Percentiles rank a stretch among this genome's conserved stretches.
phyloP scores from a whole-genome alignment of 228 moss, liverwort and hornwort genomes.

The Sphagnum fallax region DNA sequence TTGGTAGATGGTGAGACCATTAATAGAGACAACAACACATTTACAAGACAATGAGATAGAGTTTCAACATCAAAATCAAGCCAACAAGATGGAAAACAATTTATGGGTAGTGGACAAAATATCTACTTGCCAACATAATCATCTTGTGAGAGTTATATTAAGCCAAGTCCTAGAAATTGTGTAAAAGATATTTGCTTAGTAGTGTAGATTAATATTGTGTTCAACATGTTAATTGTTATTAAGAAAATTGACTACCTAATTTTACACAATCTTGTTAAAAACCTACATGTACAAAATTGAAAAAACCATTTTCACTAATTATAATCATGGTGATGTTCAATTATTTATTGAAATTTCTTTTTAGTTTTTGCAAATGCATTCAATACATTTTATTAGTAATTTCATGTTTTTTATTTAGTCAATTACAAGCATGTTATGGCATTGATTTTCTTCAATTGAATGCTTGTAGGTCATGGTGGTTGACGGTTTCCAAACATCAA shows the following conservation, averaged over 20 bases:
- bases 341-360: neutral
- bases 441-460: no score
- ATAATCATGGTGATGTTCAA: neutral
- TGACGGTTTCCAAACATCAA: no score
- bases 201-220: conserved; percentile 37
- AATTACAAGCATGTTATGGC: no score
- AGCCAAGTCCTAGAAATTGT: conserved; percentile 1
- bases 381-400: neutral
- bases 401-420: neutral
- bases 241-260: conserved; percentile 65
- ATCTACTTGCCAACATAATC: neutral
- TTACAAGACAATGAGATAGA: neutral
- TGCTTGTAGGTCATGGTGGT: no score
- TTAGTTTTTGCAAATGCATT: neutral
- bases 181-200: conserved; percentile 11
- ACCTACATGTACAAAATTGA: neutral
- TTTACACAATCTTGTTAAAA: conserved; percentile 43
- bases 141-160: conserved; percentile 19
- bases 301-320: neutral
- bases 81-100: conserved; percentile 22
- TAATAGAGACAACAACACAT: conserved; percentile 3
- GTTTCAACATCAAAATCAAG: conserved; percentile 16
- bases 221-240: conserved; percentile 33
- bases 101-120: conserved; percentile 7
- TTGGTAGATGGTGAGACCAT: conserved; percentile 18